Base-by-base conservation (phyloP, 352 stramenopile genomes). In the Phytophthora citrophthora region DNA sequence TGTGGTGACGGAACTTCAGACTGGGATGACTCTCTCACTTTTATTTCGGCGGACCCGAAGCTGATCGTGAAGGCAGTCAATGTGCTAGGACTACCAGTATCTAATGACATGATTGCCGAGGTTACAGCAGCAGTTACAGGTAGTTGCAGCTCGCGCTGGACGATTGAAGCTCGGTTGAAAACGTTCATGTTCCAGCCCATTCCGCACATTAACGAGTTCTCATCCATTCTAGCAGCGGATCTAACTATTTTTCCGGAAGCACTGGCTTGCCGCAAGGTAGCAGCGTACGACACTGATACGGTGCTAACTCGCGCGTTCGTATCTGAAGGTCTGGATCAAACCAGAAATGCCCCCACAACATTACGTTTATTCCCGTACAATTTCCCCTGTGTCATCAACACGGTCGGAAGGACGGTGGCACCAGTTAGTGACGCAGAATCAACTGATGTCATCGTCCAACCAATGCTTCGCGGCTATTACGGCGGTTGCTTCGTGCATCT, bases 151-250 rank as follows among this genome's bases (percentile, higher is more conserved):
- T 56, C 64, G 26, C 53, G 64, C 26, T 77, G 69, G 64, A 66
- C 64, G 15, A 63, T 77, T 49, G 64, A 74, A 60, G 44, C 60
- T 13, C 52, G 61, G 12, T 3, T 77, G 1, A 72, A 72, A 11
- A 61, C 61, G n/a, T 77, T 77, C 59, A 74, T 70, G 55, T 77
- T 77, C 54, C 69, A 77, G 54, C 53, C 64, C n/a, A 65, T 74
- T 49, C 59, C 58, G 2, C 59, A 77, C 23, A 77, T 68, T 20
- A 64, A 63, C 45, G 54, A 74, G 26, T 77, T 73, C 18, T 71
- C 69, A 2, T 77, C 69, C 13, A 74, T 77, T 53, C 46, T 72
- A 13, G 64, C 64, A 16, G 69, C 69, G 11, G 69, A 74, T 12
- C 43, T 71, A n/a, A 77, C 49, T 5, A 71, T 77, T 38, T 77